Evolutionary conservation across 2,329 filamentous ascomycete genomes (phyloP).

Genomic region (Phialophora tarda): DNA sequence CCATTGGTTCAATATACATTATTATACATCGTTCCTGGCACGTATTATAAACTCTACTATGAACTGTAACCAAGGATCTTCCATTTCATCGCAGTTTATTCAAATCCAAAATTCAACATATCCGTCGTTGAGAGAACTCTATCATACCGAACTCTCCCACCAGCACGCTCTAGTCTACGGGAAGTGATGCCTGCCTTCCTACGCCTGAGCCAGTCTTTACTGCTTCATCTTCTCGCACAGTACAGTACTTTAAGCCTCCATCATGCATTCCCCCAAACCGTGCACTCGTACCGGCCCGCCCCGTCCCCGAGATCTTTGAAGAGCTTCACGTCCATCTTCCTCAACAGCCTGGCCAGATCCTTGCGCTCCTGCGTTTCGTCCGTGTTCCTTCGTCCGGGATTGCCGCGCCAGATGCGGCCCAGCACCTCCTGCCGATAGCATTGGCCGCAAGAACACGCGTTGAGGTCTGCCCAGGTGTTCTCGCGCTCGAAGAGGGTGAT

Average conservation of each 20-base stretch:
- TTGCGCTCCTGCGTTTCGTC: neutral
- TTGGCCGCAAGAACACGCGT: neutral
- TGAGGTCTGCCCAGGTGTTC: neutral
- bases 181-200: too few relatives aligned
- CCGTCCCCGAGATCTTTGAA: neutral
- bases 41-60: too few relatives aligned
- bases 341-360: neutral
- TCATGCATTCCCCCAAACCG: neutral
- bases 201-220: too few relatives aligned
- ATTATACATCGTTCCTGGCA: too few relatives aligned
- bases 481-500: constrained; percentile 1
- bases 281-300: neutral
- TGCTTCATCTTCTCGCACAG: neutral
- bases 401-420: neutral
- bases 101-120: too few relatives aligned
- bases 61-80: too few relatives aligned
- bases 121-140: too few relatives aligned
- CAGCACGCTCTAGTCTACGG: too few relatives aligned
- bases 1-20: too few relatives aligned
- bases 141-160: too few relatives aligned
- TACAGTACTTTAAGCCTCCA: neutral
- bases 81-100: too few relatives aligned
- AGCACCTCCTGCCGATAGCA: neutral
- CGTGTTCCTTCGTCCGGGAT: neutral
- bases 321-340: neutral